Conservation (phyloP, 2,329 filamentous ascomycete species). For the Hypoxylon sp. region DNA sequence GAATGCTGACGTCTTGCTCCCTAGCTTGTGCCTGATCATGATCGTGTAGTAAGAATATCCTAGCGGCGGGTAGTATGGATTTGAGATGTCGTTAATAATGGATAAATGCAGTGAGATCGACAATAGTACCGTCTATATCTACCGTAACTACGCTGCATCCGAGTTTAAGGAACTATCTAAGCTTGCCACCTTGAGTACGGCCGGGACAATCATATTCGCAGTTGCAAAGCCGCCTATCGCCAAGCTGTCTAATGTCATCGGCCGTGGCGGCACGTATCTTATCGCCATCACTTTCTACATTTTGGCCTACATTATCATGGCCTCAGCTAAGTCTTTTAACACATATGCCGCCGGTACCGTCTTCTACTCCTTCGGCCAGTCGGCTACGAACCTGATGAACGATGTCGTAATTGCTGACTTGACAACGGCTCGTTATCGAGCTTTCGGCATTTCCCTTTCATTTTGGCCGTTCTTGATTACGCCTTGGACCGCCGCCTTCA, state of each 20-base stretch:
- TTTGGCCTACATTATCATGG: conserved; percentile 71
- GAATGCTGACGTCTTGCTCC: conserved; percentile 6
- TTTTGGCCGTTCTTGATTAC: conserved; percentile 63
- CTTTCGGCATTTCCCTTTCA: conserved; percentile 64
- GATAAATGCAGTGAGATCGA: conserved; percentile 42
- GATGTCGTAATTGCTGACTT: conserved; percentile 76
- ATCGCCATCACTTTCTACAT: conserved; percentile 69
- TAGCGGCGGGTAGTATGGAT: neutral
- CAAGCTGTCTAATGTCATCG: conserved; percentile 74
- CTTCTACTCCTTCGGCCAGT: conserved; percentile 72
- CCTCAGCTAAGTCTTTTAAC: conserved; percentile 66
- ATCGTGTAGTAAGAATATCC: conserved; percentile 44
- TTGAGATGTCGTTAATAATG: conserved; percentile 9
- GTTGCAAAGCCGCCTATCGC: conserved; percentile 73
- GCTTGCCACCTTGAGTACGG: conserved; percentile 53
- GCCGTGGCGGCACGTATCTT: conserved; percentile 72
- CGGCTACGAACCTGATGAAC: conserved; percentile 72
- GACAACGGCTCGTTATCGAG: conserved; percentile 67
- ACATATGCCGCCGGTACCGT: conserved; percentile 69
- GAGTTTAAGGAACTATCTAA: conserved; percentile 53
- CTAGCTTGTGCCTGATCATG: conserved; percentile 46
- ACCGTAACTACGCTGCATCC: conserved; percentile 55
- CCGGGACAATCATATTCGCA: conserved; percentile 60
- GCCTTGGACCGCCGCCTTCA: conserved; percentile 68
- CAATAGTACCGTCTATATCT: conserved; percentile 48